Conservation (phyloP, 208 protist genomes). For the Angomonas ambiguus region DNA sequence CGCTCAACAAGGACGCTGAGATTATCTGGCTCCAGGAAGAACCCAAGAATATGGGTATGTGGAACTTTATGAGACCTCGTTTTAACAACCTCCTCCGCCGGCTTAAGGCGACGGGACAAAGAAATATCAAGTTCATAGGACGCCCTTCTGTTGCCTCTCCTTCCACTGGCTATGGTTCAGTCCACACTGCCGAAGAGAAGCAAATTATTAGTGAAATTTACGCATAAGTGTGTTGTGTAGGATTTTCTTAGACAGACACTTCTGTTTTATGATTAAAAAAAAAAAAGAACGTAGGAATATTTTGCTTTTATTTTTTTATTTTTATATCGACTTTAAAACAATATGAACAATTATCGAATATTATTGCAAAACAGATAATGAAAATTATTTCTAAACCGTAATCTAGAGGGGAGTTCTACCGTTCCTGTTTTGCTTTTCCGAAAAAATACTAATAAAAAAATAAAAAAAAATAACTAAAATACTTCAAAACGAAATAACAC, state of each 20-base stretch:
- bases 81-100: constrained; percentile 77
- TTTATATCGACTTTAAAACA: not conserved
- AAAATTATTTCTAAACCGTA: not conserved
- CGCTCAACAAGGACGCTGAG: constrained; percentile 76
- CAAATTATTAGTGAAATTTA: constrained; percentile 59
- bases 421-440: not conserved
- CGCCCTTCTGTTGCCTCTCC: constrained; percentile 77
- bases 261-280: too few relatives aligned
- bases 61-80: constrained; percentile 78
- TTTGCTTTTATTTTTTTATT: not conserved
- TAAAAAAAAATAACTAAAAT: constrained; percentile 7
- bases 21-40: constrained; percentile 98
- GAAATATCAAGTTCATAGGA: constrained; percentile 63
- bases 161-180: constrained; percentile 82
- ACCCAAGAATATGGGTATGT: constrained; percentile 97
- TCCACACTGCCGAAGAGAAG: constrained; percentile 87
- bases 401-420: not conserved
- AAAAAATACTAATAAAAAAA: constrained; percentile 14
- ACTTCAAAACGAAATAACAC: not conserved
- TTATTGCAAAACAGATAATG: constrained; percentile 1
- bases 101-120: constrained; percentile 34
- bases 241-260: not conserved
- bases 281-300: not conserved
- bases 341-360: not conserved
- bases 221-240: constrained; percentile 22